Percentiles rank a stretch among this genome's conserved stretches.
These are phyloP conservation scores for Drosera spatulata DNA, from an alignment of 179 eudicot genomes.

Conservation along the genomic window DNA sequence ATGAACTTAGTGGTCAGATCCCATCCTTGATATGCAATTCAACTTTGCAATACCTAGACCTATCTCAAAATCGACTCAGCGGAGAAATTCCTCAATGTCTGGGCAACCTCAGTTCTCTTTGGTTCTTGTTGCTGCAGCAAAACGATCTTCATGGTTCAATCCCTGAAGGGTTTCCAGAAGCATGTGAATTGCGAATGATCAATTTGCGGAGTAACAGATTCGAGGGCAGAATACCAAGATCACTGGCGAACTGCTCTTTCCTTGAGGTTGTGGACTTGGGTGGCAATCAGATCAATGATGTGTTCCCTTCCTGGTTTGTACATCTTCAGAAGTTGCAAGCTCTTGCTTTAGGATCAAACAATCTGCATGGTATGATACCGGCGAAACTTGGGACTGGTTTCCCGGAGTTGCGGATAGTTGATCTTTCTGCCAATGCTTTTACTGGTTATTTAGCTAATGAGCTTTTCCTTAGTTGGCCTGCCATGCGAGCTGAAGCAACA, in stretches of 20 bases:
- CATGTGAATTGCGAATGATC: slow-evolving; percentile 13
- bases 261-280: background rate
- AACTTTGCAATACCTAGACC: slow-evolving; percentile 5
- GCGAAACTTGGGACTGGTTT: background rate
- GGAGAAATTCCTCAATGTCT: slow-evolving; percentile 16
- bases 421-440: background rate
- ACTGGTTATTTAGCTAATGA: background rate
- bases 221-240: slow-evolving; percentile 7
- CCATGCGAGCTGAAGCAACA: background rate
- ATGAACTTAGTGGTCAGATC: slow-evolving; percentile 9
- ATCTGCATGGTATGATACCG: slow-evolving; percentile 15
- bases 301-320: slow-evolving; percentile 4
- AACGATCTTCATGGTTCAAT: slow-evolving; percentile 11
- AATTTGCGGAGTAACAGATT: slow-evolving; percentile 11
- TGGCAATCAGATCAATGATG: background rate
- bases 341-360: slow-evolving; percentile 20
- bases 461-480: background rate
- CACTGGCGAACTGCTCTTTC: background rate
- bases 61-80: slow-evolving; percentile 17
- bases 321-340: slow-evolving; percentile 16
- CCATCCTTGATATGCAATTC: slow-evolving; percentile 8
- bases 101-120: slow-evolving; percentile 3
- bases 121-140: slow-evolving; percentile 3
- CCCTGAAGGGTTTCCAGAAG: slow-evolving; percentile 1
- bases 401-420: background rate